Conservation (phyloP, 2,329 filamentous ascomycete species). For the Trichophyton mentagrophytes region DNA sequence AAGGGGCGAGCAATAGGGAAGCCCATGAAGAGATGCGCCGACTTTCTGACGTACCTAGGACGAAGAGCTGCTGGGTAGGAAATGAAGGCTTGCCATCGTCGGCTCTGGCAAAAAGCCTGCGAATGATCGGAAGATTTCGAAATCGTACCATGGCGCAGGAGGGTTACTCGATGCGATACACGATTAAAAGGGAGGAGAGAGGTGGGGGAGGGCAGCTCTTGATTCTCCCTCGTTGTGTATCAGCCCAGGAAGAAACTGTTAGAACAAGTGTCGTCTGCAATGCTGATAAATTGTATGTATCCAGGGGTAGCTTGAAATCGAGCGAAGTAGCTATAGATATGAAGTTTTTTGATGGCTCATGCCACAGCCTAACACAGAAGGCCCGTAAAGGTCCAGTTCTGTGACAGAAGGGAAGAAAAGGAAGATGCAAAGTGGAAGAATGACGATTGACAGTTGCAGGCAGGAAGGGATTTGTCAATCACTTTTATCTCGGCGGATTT, state of each 20-base stretch:
- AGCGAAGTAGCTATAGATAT: neutral
- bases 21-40: neutral
- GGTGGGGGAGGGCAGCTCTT: neutral
- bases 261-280: neutral
- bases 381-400: neutral
- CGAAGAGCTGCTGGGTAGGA: conserved; percentile 45
- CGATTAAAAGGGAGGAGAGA: neutral
- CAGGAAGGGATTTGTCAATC: neutral
- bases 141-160: neutral
- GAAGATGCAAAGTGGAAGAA: neutral
- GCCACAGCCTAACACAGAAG: neutral
- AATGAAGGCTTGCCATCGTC: conserved; percentile 35
- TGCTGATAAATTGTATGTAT: neutral
- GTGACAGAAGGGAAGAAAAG: neutral
- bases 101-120: neutral
- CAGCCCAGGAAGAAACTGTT: neutral
- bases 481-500: neutral
- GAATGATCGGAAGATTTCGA: neutral
- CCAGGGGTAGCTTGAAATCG: neutral
- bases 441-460: neutral
- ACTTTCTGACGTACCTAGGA: conserved; percentile 35
- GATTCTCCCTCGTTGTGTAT: neutral
- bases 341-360: neutral
- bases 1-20: neutral
- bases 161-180: neutral